These are phyloP conservation scores for Epithemia pelagica DNA, from an alignment of 108 stramenopile species.

Conservation along the genomic window DNA sequence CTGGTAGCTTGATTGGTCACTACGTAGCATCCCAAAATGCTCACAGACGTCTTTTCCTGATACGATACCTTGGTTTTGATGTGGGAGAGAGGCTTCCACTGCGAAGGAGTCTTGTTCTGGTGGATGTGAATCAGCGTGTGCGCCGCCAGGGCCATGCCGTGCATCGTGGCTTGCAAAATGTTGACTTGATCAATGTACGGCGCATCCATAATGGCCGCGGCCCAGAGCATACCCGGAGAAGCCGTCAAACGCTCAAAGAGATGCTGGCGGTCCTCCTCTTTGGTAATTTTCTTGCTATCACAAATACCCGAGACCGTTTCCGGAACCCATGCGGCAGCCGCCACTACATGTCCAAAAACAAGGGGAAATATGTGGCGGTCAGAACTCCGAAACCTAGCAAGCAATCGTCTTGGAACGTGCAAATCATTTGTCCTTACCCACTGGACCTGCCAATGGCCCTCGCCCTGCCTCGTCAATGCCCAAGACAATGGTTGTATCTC, in stretches of 20 bases:
- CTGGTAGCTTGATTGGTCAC: constrained; percentile 20
- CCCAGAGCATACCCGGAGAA: constrained; percentile 64
- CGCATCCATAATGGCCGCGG: constrained; percentile 74
- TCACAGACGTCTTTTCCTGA: constrained; percentile 22
- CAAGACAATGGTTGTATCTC: constrained; percentile 27
- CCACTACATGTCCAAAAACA: no score
- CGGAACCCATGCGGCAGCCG: constrained; percentile 66
- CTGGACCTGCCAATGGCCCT: constrained; percentile 95
- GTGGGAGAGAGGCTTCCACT: constrained; percentile 2
- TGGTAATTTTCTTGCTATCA: constrained; percentile 89
- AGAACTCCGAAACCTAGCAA: no score
- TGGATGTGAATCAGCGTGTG: neutral
- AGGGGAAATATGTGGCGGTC: no score
- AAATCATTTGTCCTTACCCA: constrained; percentile 12
- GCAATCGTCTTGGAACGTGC: no score
- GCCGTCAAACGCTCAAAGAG: constrained; percentile 30
- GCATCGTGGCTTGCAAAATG: constrained; percentile 93
- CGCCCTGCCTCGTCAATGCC: constrained; percentile 97
- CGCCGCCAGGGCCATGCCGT: constrained; percentile 81
- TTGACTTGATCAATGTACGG: constrained; percentile 94
- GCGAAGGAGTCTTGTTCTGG: neutral
- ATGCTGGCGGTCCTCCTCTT: constrained; percentile 60
- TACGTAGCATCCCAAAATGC: constrained; percentile 52
- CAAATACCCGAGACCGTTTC: constrained; percentile 63
- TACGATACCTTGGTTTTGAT: constrained; percentile 8